phyloP scores from a whole-genome alignment of 306 rosid genomes.

The Urtica urens region DNA sequence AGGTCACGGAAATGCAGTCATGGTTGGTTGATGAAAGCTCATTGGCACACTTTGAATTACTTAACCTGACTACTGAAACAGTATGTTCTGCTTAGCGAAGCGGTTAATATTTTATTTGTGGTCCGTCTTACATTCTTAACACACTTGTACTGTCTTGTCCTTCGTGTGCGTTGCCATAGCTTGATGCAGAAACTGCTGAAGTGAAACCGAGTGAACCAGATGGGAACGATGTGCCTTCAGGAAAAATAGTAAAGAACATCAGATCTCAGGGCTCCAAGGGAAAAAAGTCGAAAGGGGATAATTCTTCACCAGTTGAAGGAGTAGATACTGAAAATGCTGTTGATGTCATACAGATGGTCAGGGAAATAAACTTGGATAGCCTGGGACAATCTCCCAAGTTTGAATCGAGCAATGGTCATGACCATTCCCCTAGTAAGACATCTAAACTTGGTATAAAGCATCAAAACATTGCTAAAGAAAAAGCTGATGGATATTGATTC shows the following conservation, averaged over 20 bases:
- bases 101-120: constrained; percentile 3
- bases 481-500: constrained; percentile 35
- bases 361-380: constrained; percentile 63
- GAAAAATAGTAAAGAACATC: constrained; percentile 54
- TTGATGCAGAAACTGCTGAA: constrained; percentile 33
- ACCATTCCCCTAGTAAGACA: constrained; percentile 31
- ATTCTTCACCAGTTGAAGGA: constrained; percentile 30
- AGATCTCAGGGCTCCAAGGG: constrained; percentile 50
- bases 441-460: constrained; percentile 23
- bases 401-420: constrained; percentile 76
- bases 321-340: constrained; percentile 44
- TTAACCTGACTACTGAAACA: constrained; percentile 41
- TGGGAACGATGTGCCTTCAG: constrained; percentile 62
- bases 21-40: constrained; percentile 72
- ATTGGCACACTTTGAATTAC: constrained; percentile 75
- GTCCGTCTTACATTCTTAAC: constrained; percentile 2
- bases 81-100: constrained; percentile 27
- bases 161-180: constrained; percentile 27
- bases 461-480: constrained; percentile 41
- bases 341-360: constrained; percentile 54
- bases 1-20: constrained; percentile 45
- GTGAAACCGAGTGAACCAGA: constrained; percentile 46
- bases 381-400: constrained; percentile 39
- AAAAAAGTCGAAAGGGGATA: constrained; percentile 52
- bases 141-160: constrained; percentile 10